Percentiles rank a stretch among this genome's conserved stretches.
These are phyloP conservation scores for Aspergillus uvarum DNA, from an alignment of 2,329 filamentous ascomycete genomes.

Conservation along the genomic window DNA sequence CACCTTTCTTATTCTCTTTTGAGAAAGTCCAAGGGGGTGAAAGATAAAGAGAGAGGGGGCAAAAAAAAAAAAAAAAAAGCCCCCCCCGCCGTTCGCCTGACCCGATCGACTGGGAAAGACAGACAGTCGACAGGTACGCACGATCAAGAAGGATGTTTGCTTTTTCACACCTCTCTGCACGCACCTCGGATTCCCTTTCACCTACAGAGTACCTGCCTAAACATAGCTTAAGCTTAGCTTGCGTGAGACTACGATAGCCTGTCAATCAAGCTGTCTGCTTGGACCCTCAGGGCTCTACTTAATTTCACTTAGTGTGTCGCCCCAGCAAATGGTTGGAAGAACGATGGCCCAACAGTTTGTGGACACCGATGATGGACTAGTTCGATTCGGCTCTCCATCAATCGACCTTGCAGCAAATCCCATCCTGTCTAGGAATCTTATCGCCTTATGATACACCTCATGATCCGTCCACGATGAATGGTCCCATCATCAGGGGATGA, in stretches of 20 bases:
- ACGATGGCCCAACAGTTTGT: not conserved
- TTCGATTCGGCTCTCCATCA: not conserved
- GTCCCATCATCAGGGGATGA: not conserved
- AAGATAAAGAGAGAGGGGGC: not conserved
- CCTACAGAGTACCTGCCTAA: conserved; percentile 11
- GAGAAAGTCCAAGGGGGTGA: not conserved
- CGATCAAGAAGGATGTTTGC: conserved; percentile 19
- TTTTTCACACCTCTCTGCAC: conserved; percentile 19
- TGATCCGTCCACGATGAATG: not conserved
- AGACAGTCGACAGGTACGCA: conserved; percentile 7
- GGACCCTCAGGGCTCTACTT: conserved; percentile 11
- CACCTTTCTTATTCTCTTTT: not conserved
- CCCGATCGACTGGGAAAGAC: conserved; percentile 13
- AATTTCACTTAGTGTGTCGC: conserved; percentile 13
- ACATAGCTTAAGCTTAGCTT: conserved; percentile 30
- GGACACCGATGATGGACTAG: not conserved
- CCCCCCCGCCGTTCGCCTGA: conserved; percentile 16
- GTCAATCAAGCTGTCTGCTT: not conserved
- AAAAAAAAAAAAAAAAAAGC: not conserved
- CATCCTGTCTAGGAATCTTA: conserved; percentile 13
- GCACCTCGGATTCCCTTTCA: conserved; percentile 8
- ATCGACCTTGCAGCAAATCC: conserved; percentile 14
- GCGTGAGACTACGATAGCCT: conserved; percentile 19
- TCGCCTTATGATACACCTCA: conserved; percentile 7
- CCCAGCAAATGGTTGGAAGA: not conserved